Evolutionary conservation across 352 stramenopile genomes (phyloP).

Genomic region (Pythium volutum): DNA sequence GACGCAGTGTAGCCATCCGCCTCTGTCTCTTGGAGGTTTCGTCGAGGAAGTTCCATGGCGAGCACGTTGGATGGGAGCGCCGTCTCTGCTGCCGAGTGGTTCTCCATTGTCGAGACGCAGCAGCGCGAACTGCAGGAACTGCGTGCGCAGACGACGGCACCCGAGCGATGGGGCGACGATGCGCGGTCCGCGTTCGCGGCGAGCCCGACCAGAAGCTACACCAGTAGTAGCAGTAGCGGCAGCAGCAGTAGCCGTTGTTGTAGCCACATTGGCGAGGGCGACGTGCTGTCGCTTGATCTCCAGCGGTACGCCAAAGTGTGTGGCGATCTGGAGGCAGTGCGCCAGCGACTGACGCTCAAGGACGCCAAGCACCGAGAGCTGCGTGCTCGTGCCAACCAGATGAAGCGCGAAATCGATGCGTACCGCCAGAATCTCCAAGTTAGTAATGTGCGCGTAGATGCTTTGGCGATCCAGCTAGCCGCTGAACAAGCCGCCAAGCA

Average conservation of each 20-base stretch:
- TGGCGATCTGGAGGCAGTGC: constrained; percentile 35
- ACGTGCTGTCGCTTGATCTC: constrained; percentile 33
- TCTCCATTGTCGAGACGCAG: constrained; percentile 41
- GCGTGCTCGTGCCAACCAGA: constrained; percentile 26
- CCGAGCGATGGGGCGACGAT: background rate
- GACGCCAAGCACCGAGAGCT: constrained; percentile 36
- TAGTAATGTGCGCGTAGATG: constrained; percentile 14
- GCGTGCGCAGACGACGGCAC: constrained; percentile 16
- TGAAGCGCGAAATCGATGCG: constrained; percentile 13
- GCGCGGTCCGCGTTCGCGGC: constrained; percentile 9
- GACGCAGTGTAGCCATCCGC: constrained; percentile 15
- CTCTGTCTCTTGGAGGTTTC: background rate
- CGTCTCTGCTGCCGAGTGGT: constrained; percentile 25
- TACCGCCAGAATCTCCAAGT: constrained; percentile 2
- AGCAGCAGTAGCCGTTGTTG: constrained; percentile 16
- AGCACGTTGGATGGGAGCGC: background rate
- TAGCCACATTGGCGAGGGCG: constrained; percentile 2
- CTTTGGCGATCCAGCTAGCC: constrained; percentile 19
- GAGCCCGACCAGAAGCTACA: background rate
- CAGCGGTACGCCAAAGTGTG: constrained; percentile 45
- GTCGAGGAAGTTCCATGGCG: background rate
- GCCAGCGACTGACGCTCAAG: constrained; percentile 28
- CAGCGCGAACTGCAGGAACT: constrained; percentile 48
- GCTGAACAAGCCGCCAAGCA: constrained; percentile 25
- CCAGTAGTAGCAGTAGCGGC: constrained; percentile 14